These are phyloP conservation scores for Pleurotus cornucopiae DNA, from an alignment of 768 basidiomycete genomes.

Conservation along the genomic window DNA sequence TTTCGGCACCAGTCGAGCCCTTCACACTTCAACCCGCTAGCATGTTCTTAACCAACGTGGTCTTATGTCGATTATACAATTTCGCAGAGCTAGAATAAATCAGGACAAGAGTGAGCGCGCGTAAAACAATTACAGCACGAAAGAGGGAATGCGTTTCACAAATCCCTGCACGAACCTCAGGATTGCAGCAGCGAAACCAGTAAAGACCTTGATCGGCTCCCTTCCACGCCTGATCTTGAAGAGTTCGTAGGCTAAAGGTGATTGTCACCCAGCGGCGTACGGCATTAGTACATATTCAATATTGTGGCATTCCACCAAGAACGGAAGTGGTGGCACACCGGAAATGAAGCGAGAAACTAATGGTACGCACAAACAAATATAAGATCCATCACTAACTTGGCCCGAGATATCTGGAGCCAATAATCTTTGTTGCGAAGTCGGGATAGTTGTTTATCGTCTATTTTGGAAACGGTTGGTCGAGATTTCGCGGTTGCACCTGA, in stretches of 20 bases:
- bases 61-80: conserved; percentile 70
- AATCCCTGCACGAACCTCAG: conserved; percentile 53
- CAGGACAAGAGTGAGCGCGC: conserved; percentile 11
- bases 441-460: conserved; percentile 67
- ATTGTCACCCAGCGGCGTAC: conserved; percentile 9
- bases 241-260: conserved; percentile 65
- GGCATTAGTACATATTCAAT: conserved; percentile 13
- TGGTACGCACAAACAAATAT: conserved; percentile 73
- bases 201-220: conserved; percentile 56
- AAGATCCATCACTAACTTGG: conserved; percentile 79
- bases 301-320: conserved; percentile 6
- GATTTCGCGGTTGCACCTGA: conserved; percentile 66
- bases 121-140: conserved; percentile 1
- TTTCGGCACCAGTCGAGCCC: too few relatives aligned
- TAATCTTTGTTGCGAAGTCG: conserved; percentile 68
- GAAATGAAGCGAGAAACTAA: not conserved
- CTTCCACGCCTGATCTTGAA: conserved; percentile 63
- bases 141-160: not conserved
- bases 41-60: conserved; percentile 51
- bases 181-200: conserved; percentile 66
- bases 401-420: conserved; percentile 68
- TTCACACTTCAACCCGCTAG: conserved; percentile 4
- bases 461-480: conserved; percentile 49
- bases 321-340: conserved; percentile 5
- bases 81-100: conserved; percentile 54